phyloP scores from a whole-genome alignment of 1,139 yeast species.

The Hyphopichia buzzinii region DNA sequence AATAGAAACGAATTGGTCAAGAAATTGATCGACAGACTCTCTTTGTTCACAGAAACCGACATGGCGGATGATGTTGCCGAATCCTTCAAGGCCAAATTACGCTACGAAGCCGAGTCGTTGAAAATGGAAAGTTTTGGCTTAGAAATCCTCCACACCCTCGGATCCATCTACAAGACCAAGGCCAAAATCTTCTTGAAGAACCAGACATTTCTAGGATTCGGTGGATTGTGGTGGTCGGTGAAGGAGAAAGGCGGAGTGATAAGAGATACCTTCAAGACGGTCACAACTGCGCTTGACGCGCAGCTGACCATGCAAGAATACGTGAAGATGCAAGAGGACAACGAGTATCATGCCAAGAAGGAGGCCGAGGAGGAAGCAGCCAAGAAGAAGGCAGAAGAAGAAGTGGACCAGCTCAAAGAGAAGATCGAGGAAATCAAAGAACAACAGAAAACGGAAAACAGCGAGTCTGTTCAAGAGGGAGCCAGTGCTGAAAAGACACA shows the following conservation, averaged over 20 bases:
- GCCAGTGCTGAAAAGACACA: background rate
- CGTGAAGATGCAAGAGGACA: conserved; percentile 64
- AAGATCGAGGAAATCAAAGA: conserved; percentile 5
- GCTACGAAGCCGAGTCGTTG: conserved; percentile 80
- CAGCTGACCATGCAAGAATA: conserved; percentile 84
- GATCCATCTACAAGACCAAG: conserved; percentile 71
- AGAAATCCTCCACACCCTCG: conserved; percentile 85
- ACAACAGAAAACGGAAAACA: conserved; percentile 1
- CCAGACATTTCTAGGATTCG: conserved; percentile 76
- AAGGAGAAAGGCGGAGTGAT: conserved; percentile 85
- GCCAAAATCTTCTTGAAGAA: conserved; percentile 55
- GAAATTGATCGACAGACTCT: conserved; percentile 62
- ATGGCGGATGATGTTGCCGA: conserved; percentile 64
- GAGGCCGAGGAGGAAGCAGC: conserved; percentile 33
- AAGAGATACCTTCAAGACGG: conserved; percentile 83
- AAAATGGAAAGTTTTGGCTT: conserved; percentile 94
- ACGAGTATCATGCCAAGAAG: conserved; percentile 45
- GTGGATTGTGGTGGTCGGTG: conserved; percentile 80
- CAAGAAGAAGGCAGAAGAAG: conserved; percentile 9
- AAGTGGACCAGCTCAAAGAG: conserved; percentile 9
- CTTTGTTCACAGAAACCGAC: conserved; percentile 82
- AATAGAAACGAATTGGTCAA: conserved; percentile 64
- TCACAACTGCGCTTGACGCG: conserved; percentile 86
- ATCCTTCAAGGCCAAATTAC: conserved; percentile 69
- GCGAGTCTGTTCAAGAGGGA: conserved; percentile 2